Conservation (phyloP, 2,329 filamentous ascomycete genomes). For the Fusarium metavorans region DNA sequence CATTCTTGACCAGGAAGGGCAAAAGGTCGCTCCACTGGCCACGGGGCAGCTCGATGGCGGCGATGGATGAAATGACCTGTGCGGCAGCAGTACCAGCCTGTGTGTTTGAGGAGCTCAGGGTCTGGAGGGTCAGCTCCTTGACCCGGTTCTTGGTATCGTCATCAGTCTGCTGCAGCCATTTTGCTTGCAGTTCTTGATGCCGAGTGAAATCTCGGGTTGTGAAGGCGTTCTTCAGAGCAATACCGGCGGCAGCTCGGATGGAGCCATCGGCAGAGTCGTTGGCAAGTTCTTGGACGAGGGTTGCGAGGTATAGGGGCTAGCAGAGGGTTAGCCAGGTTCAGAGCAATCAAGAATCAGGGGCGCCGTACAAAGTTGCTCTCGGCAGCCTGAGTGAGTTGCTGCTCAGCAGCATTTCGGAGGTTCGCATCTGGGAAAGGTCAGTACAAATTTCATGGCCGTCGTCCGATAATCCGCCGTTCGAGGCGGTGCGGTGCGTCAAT, state of each 20-base stretch:
- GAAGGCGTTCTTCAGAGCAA: constrained; percentile 98
- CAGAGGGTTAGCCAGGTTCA: constrained; percentile 42
- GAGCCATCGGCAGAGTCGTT: constrained; percentile 86
- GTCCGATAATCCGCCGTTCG: constrained; percentile 8
- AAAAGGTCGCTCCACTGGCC: constrained; percentile 95
- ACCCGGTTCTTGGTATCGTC: constrained; percentile 86
- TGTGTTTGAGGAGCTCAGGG: constrained; percentile 81
- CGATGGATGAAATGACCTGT: constrained; percentile 95
- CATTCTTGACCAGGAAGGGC: constrained; percentile 88
- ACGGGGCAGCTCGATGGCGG: constrained; percentile 91
- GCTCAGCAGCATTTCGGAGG: constrained; percentile 90
- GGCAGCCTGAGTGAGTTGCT: constrained; percentile 91
- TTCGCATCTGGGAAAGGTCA: constrained; percentile 77
- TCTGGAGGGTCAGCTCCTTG: constrained; percentile 91
- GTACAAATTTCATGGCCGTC: constrained; percentile 26
- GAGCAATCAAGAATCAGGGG: constrained; percentile 35
- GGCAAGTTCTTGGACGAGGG: constrained; percentile 92
- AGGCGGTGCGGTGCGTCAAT: constrained; percentile 6
- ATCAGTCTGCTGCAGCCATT: constrained; percentile 90
- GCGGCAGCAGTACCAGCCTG: constrained; percentile 91
- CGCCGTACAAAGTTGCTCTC: constrained; percentile 90
- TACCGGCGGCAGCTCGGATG: constrained; percentile 93
- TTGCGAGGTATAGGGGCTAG: constrained; percentile 91
- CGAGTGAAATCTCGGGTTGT: constrained; percentile 89
- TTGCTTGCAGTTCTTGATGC: constrained; percentile 89